A percentile compares a stretch with the other conserved stretches of the same genome.
Evolutionary conservation across 192 early-diverging fungal species (phyloP).

Genomic region (Coemansia sp.): DNA sequence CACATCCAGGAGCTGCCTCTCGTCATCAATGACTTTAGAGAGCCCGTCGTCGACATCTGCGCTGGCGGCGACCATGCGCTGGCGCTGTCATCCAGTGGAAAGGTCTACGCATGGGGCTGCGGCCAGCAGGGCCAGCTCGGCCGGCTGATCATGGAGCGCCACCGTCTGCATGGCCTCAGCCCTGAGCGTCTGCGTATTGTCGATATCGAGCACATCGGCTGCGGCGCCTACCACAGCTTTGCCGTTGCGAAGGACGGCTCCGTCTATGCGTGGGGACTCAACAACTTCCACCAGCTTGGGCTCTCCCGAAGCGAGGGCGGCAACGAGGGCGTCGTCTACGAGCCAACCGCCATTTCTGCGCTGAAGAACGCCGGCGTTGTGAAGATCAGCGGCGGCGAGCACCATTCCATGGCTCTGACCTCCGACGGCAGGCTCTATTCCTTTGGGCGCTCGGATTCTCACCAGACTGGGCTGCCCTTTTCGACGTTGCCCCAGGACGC

Average conservation of each 20-base stretch:
- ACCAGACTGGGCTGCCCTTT: constrained; percentile 76
- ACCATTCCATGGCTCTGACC: constrained; percentile 80
- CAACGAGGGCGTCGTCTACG: constrained; percentile 55
- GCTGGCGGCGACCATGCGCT: constrained; percentile 87
- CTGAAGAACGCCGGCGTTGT: constrained; percentile 53
- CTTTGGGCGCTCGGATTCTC: constrained; percentile 84
- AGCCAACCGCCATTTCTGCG: constrained; percentile 61
- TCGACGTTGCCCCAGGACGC: constrained; percentile 39
- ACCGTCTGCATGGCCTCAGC: constrained; percentile 64
- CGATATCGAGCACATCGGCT: constrained; percentile 67
- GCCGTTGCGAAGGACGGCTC: constrained; percentile 68
- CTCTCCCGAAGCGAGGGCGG: constrained; percentile 50
- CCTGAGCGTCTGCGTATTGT: constrained; percentile 61
- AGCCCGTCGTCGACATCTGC: constrained; percentile 74
- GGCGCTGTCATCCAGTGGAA: constrained; percentile 70
- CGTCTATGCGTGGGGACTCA: constrained; percentile 85
- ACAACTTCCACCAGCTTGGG: constrained; percentile 90
- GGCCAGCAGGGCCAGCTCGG: constrained; percentile 90
- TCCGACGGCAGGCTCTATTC: constrained; percentile 72
- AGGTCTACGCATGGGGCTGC: constrained; percentile 88
- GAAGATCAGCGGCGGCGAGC: constrained; percentile 79
- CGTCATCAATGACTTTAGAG: constrained; percentile 61
- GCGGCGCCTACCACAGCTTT: constrained; percentile 85
- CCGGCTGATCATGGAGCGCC: constrained; percentile 75
- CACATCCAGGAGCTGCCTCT: constrained; percentile 66